Evolutionary conservation across 1,284 basidiomycete species (phyloP).

Genomic region (Tilletia setariae): DNA sequence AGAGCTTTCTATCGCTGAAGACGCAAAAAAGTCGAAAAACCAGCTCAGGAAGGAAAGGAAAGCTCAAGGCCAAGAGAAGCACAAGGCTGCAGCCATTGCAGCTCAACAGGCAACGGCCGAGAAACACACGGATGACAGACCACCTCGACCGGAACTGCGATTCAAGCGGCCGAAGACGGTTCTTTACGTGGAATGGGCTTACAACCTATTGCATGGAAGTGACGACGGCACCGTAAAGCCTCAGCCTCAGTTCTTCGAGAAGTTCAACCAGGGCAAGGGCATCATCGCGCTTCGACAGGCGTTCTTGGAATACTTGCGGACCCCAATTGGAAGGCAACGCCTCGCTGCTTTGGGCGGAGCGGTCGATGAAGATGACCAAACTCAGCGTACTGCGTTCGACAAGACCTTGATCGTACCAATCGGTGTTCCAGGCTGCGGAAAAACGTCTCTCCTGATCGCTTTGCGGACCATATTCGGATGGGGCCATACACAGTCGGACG

Average conservation of each 20-base stretch:
- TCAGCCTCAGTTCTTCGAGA: conserved; percentile 65
- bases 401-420: conserved; percentile 84
- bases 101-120: not conserved
- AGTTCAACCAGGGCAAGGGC: conserved; percentile 70
- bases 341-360: conserved; percentile 55
- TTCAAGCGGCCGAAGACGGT: conserved; percentile 43
- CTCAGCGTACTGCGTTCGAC: conserved; percentile 57
- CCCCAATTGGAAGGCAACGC: conserved; percentile 28
- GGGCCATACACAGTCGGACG: conserved; percentile 72
- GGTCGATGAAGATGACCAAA: not conserved
- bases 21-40: conserved; percentile 25
- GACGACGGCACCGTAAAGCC: conserved; percentile 65
- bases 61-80: conserved; percentile 14
- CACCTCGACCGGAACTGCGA: conserved; percentile 29
- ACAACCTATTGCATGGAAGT: conserved; percentile 44
- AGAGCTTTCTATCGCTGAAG: not conserved
- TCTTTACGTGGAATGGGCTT: conserved; percentile 46
- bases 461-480: conserved; percentile 56
- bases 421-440: conserved; percentile 91
- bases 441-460: conserved; percentile 80
- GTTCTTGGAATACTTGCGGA: conserved; percentile 71
- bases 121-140: conserved; percentile 18
- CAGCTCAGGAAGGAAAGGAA: conserved; percentile 26
- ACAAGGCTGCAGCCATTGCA: conserved; percentile 10
- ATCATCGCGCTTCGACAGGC: conserved; percentile 79